phyloP scores from a whole-genome alignment of 2,329 filamentous ascomycete species.

The Clonostachys chloroleuca region DNA sequence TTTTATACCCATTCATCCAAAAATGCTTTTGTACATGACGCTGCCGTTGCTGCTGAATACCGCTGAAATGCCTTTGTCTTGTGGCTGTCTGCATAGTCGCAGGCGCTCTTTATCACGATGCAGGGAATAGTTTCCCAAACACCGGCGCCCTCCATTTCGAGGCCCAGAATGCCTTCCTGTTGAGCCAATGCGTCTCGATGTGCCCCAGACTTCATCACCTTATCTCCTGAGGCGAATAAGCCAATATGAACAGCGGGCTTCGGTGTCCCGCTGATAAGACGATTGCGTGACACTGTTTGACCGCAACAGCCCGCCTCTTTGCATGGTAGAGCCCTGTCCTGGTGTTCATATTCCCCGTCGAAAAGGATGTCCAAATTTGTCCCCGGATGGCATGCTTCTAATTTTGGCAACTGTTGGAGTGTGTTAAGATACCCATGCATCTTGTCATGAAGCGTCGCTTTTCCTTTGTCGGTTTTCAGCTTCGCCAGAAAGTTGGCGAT shows the following conservation, averaged over 20 bases:
- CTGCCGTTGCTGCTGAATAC: constrained; percentile 3
- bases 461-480: constrained; percentile 6
- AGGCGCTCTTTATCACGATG: constrained; percentile 10
- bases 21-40: not conserved
- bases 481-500: constrained; percentile 14
- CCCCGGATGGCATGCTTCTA: constrained; percentile 5
- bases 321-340: too few relatives aligned
- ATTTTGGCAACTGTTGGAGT: not conserved
- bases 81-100: constrained; percentile 7
- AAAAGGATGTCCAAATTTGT: constrained; percentile 8
- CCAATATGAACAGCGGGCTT: constrained; percentile 18
- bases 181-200: constrained; percentile 22
- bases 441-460: not conserved
- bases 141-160: constrained; percentile 24
- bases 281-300: not conserved
- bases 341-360: constrained; percentile 8
- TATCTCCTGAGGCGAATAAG: constrained; percentile 25
- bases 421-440: constrained; percentile 4
- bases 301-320: too few relatives aligned
- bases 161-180: constrained; percentile 4
- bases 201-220: constrained; percentile 27
- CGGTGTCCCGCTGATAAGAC: constrained; percentile 9
- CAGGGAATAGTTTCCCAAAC: constrained; percentile 18
- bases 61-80: constrained; percentile 2
- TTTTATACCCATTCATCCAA: not conserved